Evolutionary conservation across 139 green algal genomes (phyloP), one percentile per base, ranked within the genome.

Genomic region (Picochlorum sp.): DNA sequence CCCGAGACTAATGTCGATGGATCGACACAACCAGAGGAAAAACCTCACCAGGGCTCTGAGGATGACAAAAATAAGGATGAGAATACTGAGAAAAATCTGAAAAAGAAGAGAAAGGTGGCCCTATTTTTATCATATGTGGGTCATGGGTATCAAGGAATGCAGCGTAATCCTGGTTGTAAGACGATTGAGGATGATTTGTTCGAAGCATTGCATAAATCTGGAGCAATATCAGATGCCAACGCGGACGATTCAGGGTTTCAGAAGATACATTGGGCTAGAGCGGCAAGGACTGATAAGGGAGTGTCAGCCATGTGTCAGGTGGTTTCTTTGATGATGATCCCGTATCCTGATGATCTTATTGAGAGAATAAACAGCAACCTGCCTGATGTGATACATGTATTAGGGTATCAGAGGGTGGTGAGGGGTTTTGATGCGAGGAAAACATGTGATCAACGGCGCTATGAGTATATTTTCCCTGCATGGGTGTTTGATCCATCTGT

Each of bases 251-350:
- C 59, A 23, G 66, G 71, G 6, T 86, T 85, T 50, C 57, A 37
- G 23, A 72, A 92, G 83, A 67, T 88, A 24, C 74, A 93, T 38
- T 99, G 89, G 89, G 85, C 73, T 38, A 79, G 94, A 0, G 88
- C 90, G 11, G 86, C 84, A 4, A 76, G 94, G n/a, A 99, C 94
- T 9, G 94, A 99, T 86, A 97, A 97, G 76, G 94, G 94, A 18
- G 94, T 99, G 54, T 90, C 76, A 66, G 92, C 92, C 1, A 66
- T 88, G 6, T 86, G 90, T 6, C 82, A 96, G 63, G 75, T 89
- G 26, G 74, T 89, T 3, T 78, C 68, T 31, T 62, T 89, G 28
- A 75, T 74, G 20, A 83, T 89, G 70, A 38, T 82, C 15, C 28
- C 64, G 31, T 37, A 77, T 16, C 49, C 64, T 2, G 7, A 59